Conservation (phyloP, 148 eudicot genomes). For the Rhododendron kiyosumense region DNA sequence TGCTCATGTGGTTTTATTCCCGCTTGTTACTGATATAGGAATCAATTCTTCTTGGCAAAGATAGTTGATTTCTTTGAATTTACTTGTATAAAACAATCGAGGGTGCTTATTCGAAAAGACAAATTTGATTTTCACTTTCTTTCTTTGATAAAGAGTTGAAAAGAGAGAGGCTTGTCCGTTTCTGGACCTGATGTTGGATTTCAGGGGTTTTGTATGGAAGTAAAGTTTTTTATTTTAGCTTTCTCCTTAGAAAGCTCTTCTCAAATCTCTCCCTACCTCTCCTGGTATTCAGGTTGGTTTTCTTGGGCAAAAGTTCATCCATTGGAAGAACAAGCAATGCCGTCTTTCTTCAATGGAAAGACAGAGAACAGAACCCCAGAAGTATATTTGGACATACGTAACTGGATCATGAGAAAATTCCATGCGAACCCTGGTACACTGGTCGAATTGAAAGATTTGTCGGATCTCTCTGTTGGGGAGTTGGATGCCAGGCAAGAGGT, state of each 20-base stretch:
- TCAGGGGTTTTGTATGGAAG: constrained; percentile 7
- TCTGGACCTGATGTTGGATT: neutral
- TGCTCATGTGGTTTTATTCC: neutral
- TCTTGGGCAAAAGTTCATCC: constrained; percentile 80
- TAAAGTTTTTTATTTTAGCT: neutral
- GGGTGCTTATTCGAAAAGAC: neutral
- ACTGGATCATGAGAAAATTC: constrained; percentile 83
- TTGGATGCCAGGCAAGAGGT: constrained; percentile 74
- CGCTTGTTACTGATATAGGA: neutral
- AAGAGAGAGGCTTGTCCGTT: neutral
- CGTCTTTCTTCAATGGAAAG: constrained; percentile 79
- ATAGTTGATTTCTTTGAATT: constrained; percentile 5
- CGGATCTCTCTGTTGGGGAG: constrained; percentile 67
- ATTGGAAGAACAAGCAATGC: constrained; percentile 65
- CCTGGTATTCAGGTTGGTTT: constrained; percentile 72
- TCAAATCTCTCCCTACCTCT: neutral
- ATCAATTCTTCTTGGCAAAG: neutral
- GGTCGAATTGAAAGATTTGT: constrained; percentile 67
- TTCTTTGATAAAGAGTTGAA: neutral
- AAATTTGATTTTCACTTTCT: neutral
- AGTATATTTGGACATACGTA: constrained; percentile 70
- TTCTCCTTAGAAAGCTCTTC: neutral
- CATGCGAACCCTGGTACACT: constrained; percentile 60
- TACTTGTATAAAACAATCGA: neutral
- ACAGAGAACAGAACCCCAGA: constrained; percentile 68